Conservation (phyloP, 768 basidiomycete species). For the Lactarius evosmus region DNA sequence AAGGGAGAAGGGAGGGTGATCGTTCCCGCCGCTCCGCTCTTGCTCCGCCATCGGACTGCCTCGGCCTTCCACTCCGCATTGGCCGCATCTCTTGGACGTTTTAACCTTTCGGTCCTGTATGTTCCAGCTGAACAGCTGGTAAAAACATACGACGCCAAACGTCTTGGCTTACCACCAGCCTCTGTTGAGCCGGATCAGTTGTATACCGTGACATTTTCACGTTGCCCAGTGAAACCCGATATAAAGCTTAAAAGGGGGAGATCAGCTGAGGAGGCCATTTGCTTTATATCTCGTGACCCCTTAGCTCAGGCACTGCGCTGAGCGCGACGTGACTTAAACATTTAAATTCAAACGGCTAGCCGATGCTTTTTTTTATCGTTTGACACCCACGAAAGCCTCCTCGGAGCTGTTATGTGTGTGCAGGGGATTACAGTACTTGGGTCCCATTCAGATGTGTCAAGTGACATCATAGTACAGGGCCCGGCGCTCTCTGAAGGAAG, state of each 20-base stretch:
- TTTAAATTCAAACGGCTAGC: too few species aligned
- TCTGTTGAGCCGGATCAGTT: background rate
- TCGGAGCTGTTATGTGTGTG: too few species aligned
- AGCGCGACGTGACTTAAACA: too few species aligned
- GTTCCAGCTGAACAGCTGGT: background rate
- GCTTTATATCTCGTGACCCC: background rate
- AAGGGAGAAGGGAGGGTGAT: background rate
- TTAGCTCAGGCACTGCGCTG: too few species aligned
- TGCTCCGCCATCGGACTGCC: conserved; percentile 8
- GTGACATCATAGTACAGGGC: background rate
- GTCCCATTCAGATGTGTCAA: background rate
- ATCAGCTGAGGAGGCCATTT: background rate
- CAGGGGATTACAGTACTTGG: background rate
- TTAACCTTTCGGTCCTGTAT: too few species aligned
- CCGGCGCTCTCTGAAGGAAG: background rate
- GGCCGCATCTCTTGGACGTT: background rate
- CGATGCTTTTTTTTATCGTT: too few species aligned
- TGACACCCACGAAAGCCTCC: too few species aligned
- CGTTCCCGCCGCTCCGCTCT: conserved; percentile 4
- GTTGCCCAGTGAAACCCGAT: background rate
- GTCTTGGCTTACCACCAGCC: background rate
- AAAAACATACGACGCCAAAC: background rate
- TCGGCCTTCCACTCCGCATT: background rate
- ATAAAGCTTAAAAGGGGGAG: background rate
- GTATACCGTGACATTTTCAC: background rate